phyloP scores from a whole-genome alignment of 495 filamentous ascomycete genomes.

The Halenospora varia region DNA sequence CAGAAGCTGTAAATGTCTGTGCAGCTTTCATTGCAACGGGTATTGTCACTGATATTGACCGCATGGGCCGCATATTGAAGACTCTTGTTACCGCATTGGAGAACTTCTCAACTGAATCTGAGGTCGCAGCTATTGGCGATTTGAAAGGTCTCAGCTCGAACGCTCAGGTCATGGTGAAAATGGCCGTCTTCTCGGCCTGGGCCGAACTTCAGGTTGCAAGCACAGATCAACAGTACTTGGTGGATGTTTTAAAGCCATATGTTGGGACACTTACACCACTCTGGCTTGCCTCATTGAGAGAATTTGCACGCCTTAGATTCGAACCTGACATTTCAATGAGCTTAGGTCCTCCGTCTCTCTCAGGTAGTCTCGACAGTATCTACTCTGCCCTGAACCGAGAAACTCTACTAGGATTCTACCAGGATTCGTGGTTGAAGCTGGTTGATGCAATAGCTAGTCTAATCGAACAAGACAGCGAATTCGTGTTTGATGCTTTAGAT shows the following conservation, averaged over 20 bases:
- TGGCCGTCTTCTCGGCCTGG: conserved; percentile 97
- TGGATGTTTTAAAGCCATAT: conserved; percentile 85
- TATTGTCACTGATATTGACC: conserved; percentile 94
- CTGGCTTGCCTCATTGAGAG: conserved; percentile 89
- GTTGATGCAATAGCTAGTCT: conserved; percentile 97
- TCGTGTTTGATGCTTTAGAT: conserved; percentile 95
- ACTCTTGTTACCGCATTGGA: conserved; percentile 88
- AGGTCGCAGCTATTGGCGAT: conserved; percentile 87
- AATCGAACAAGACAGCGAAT: conserved; percentile 94
- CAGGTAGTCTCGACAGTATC: conserved; percentile 79
- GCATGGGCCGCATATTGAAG: conserved; percentile 96
- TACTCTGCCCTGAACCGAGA: conserved; percentile 94
- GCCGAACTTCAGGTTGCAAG: conserved; percentile 97
- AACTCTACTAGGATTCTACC: conserved; percentile 92
- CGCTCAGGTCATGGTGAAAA: conserved; percentile 96
- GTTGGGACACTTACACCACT: conserved; percentile 83
- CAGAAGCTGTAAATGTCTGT: conserved; percentile 96
- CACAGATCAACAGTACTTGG: conserved; percentile 84
- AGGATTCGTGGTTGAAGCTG: conserved; percentile 94
- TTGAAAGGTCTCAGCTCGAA: conserved; percentile 92
- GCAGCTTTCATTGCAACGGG: conserved; percentile 94
- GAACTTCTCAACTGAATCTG: conserved; percentile 80
- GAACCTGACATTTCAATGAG: conserved; percentile 95
- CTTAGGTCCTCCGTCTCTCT: conserved; percentile 65
- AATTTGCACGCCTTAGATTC: conserved; percentile 90